Evolutionary conservation across 441 rosid genomes (phyloP).

Genomic region (Syzygium malaccense): DNA sequence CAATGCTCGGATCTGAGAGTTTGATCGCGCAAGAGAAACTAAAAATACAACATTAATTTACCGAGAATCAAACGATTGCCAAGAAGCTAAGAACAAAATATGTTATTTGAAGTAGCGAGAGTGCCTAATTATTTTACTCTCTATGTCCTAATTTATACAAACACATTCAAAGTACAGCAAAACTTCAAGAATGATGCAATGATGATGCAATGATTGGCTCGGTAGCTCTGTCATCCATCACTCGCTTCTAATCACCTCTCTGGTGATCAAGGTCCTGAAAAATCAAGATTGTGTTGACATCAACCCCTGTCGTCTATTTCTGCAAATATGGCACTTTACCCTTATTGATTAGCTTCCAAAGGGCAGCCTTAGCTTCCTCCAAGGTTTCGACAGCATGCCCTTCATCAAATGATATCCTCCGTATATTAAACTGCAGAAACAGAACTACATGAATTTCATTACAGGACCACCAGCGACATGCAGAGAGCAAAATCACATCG

Average conservation of each 20-base stretch:
- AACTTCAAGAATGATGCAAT: not conserved
- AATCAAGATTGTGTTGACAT: not conserved
- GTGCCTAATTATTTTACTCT: not conserved
- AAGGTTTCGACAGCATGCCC: slow-evolving; percentile 73
- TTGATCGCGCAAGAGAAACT: not conserved
- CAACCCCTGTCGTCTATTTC: slow-evolving; percentile 17
- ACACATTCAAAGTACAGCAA: not conserved
- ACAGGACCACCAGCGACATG: not conserved
- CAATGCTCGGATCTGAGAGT: not conserved
- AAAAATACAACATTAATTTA: not conserved
- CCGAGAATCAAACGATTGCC: not conserved
- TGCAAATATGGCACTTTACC: slow-evolving; percentile 53
- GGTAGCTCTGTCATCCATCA: not conserved
- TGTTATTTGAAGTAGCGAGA: not conserved
- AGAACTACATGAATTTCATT: not conserved
- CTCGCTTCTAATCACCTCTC: not conserved
- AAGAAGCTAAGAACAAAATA: not conserved
- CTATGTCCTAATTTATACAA: not conserved
- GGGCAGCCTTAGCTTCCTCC: slow-evolving; percentile 82
- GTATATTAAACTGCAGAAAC: slow-evolving; percentile 60
- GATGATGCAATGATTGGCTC: not conserved
- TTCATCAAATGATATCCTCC: slow-evolving; percentile 82
- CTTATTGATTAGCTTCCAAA: slow-evolving; percentile 61
- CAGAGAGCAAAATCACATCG: not conserved
- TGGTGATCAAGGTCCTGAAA: not conserved